Conservation (phyloP, 169 alveolate species). For the Plasmodium coatneyi region DNA sequence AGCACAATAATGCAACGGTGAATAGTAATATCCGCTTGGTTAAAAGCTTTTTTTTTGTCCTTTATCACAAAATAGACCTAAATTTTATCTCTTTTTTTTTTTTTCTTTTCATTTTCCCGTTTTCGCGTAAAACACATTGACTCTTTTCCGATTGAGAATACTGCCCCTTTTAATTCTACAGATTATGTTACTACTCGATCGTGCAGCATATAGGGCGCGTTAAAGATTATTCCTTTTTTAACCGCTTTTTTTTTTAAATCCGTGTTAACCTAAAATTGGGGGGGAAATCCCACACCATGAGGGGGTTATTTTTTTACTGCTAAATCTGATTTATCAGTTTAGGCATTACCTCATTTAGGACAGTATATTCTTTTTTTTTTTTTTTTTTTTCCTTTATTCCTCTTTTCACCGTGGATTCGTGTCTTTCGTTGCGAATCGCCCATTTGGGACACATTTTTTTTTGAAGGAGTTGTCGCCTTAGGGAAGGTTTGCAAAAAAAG, state of each 20-base stretch:
- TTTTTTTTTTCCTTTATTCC: not conserved
- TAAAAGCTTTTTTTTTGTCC: not conserved
- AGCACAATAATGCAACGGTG: not conserved
- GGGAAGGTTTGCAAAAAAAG: not conserved
- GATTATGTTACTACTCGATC: not conserved
- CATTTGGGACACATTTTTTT: not conserved
- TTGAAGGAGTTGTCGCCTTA: not conserved
- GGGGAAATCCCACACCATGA: not conserved
- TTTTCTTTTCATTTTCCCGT: not conserved
- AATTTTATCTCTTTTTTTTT: not conserved
- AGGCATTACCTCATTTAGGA: not conserved
- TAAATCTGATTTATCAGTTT: not conserved
- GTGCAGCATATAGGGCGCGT: not conserved
- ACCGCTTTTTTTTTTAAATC: not conserved
- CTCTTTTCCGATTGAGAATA: not conserved
- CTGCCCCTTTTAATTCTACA: conserved; percentile 11
- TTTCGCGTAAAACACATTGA: not conserved
- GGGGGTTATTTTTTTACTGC: not conserved
- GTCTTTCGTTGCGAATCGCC: not conserved
- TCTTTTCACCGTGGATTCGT: not conserved
- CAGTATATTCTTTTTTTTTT: not conserved
- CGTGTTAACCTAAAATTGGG: not conserved
- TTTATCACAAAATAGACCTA: not conserved
- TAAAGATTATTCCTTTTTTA: not conserved
- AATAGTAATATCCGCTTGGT: not conserved